phyloP scores from a whole-genome alignment of 805 yeast species.

The Yamadazyma philogaea region DNA sequence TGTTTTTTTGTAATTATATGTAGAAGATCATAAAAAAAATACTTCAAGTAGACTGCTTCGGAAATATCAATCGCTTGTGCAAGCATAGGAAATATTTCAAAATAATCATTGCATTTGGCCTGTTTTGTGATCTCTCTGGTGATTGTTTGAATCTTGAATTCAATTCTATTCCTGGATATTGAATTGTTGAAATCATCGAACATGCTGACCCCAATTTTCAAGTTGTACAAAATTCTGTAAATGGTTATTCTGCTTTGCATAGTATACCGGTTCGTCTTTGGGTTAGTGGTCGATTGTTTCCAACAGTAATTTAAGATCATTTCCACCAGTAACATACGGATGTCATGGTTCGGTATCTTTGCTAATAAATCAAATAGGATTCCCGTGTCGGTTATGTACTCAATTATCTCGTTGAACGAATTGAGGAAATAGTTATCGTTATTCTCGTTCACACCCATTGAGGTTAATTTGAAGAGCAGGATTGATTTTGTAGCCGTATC shows the following conservation, averaged over 20 bases:
- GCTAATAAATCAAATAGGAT: slow-evolving; percentile 28
- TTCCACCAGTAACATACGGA: slow-evolving; percentile 35
- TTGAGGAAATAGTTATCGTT: slow-evolving; percentile 25
- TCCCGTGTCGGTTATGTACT: slow-evolving; percentile 39
- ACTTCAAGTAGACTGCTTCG: slow-evolving; percentile 14
- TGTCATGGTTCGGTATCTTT: slow-evolving; percentile 14
- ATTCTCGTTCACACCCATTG: slow-evolving; percentile 29
- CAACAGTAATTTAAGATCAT: slow-evolving; percentile 44
- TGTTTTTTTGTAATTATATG: slow-evolving; percentile 24
- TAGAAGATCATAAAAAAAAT: slow-evolving; percentile 26
- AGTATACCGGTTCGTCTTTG: background rate
- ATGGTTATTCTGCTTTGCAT: slow-evolving; percentile 27
- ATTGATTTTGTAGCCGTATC: slow-evolving; percentile 12
- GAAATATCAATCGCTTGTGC: slow-evolving; percentile 30
- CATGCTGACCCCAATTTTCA: slow-evolving; percentile 25
- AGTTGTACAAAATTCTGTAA: slow-evolving; percentile 32
- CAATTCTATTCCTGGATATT: slow-evolving; percentile 8
- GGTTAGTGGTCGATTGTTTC: slow-evolving; percentile 12
- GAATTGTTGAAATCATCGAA: background rate
- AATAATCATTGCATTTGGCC: slow-evolving; percentile 28
- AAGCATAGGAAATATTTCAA: slow-evolving; percentile 32
- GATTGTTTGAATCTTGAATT: slow-evolving; percentile 15
- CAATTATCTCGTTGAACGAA: slow-evolving; percentile 38
- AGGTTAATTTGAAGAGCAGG: slow-evolving; percentile 12
- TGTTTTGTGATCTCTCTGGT: slow-evolving; percentile 16